Conservation (phyloP, 148 eudicot genomes). For the Persicaria tinctoria region DNA sequence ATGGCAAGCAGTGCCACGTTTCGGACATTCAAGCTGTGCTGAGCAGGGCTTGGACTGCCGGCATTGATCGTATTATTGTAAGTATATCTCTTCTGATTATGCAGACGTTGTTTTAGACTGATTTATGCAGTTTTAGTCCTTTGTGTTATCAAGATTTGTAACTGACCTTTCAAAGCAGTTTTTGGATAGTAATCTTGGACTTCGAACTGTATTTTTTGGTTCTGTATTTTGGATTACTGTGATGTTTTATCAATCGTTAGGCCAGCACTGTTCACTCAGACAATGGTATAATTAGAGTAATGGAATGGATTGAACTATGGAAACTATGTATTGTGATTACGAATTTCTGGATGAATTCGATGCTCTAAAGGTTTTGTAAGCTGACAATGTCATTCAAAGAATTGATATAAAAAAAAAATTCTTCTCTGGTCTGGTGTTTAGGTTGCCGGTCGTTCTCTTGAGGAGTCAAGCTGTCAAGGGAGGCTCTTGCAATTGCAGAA, state of each 20-base stretch:
- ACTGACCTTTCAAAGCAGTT: neutral
- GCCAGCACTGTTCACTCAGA: neutral
- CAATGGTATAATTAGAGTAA: neutral
- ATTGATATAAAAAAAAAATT: neutral
- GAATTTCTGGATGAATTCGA: neutral
- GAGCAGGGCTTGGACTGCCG: conserved; percentile 85
- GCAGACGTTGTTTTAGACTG: neutral
- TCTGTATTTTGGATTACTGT: too few species aligned
- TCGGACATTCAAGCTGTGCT: conserved; percentile 44
- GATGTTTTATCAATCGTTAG: neutral
- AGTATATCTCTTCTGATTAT: neutral
- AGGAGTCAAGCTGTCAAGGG: conserved; percentile 86
- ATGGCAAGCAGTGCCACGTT: conserved; percentile 58
- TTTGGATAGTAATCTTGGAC: neutral
- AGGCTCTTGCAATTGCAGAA: conserved; percentile 95
- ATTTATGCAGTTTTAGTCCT: too few species aligned
- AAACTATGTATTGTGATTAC: neutral
- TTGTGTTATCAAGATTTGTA: neutral
- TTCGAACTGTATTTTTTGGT: neutral
- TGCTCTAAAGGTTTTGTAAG: neutral
- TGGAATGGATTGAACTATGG: neutral
- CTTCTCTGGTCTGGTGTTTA: conserved; percentile 13
- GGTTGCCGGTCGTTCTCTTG: conserved; percentile 99
- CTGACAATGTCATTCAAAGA: neutral
- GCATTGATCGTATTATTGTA: conserved; percentile 89